Evolutionary conservation across 495 filamentous ascomycete species (phyloP).

Genomic region (Penicillium chermesinum): DNA sequence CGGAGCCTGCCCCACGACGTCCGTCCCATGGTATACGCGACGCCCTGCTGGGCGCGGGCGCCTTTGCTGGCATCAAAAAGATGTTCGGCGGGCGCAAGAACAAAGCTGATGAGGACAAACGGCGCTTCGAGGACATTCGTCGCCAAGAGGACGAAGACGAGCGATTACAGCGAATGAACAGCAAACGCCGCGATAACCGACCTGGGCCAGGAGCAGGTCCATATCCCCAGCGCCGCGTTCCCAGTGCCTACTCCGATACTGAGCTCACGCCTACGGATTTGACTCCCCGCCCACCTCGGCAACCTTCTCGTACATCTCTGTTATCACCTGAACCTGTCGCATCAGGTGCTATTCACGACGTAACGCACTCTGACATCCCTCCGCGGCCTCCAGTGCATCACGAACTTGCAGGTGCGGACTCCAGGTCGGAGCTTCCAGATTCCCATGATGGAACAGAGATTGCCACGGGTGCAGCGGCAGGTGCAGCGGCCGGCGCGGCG

Average conservation of each 20-base stretch:
- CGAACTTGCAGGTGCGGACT: conserved; percentile 46
- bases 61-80: conserved; percentile 58
- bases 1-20: conserved; percentile 27
- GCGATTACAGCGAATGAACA: conserved; percentile 48
- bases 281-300: conserved; percentile 31
- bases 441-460: conserved; percentile 28
- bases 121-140: conserved; percentile 56
- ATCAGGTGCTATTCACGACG: conserved; percentile 31
- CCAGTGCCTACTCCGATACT: conserved; percentile 39
- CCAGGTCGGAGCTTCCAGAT: conserved; percentile 38
- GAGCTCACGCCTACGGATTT: conserved; percentile 45
- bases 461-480: conserved; percentile 40
- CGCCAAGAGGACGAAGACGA: conserved; percentile 56
- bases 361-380: conserved; percentile 35
- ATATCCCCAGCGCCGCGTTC: conserved; percentile 49
- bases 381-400: conserved; percentile 48
- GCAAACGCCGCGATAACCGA: conserved; percentile 38
- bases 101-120: conserved; percentile 56
- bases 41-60: conserved; percentile 63
- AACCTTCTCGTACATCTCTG: conserved; percentile 26
- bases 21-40: conserved; percentile 52
- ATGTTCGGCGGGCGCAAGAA: conserved; percentile 55
- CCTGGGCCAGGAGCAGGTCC: conserved; percentile 53
- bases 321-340: conserved; percentile 31
- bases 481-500: conserved; percentile 31